Evolutionary conservation across 768 basidiomycete species (phyloP).

Genomic region (Obba rivulosa): DNA sequence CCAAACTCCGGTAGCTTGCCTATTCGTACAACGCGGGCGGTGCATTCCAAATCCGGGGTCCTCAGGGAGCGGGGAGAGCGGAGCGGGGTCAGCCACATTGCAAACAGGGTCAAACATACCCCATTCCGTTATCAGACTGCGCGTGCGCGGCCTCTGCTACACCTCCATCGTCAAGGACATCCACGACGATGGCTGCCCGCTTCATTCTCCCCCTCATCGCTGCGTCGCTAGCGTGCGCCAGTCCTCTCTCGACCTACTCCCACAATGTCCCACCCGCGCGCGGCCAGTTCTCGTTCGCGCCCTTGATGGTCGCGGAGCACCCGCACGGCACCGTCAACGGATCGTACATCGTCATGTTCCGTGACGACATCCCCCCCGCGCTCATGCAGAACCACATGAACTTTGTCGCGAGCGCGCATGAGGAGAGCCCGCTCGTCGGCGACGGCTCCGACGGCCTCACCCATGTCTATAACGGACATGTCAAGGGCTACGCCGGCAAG

Average conservation of each 20-base stretch:
- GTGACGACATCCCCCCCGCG: conserved; percentile 53
- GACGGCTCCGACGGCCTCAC: conserved; percentile 49
- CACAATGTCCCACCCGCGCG: conserved; percentile 29
- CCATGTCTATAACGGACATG: conserved; percentile 73
- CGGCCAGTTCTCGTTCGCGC: conserved; percentile 51
- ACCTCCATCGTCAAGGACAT: conserved; percentile 9
- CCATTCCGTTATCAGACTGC: conserved; percentile 13
- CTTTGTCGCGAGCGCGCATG: conserved; percentile 63
- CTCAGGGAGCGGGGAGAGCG: too few relatives aligned
- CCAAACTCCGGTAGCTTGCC: too few relatives aligned
- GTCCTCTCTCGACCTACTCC: conserved; percentile 40
- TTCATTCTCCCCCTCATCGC: conserved; percentile 31
- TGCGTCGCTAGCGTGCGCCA: conserved; percentile 34
- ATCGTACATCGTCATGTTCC: conserved; percentile 93
- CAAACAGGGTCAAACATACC: conserved; percentile 15
- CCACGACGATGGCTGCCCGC: conserved; percentile 24
- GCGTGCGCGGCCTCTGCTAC: neutral
- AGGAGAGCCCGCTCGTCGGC: conserved; percentile 46
- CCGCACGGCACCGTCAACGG: conserved; percentile 75
- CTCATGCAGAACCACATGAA: conserved; percentile 74
- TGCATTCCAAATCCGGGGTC: too few relatives aligned
- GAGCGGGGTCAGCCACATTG: conserved; percentile 11
- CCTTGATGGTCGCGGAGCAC: conserved; percentile 52
- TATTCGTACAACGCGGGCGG: too few relatives aligned
- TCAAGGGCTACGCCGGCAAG: conserved; percentile 76